Evolutionary conservation across 805 yeast genomes (phyloP).

Genomic region (Kodamaea nitidulidarum): DNA sequence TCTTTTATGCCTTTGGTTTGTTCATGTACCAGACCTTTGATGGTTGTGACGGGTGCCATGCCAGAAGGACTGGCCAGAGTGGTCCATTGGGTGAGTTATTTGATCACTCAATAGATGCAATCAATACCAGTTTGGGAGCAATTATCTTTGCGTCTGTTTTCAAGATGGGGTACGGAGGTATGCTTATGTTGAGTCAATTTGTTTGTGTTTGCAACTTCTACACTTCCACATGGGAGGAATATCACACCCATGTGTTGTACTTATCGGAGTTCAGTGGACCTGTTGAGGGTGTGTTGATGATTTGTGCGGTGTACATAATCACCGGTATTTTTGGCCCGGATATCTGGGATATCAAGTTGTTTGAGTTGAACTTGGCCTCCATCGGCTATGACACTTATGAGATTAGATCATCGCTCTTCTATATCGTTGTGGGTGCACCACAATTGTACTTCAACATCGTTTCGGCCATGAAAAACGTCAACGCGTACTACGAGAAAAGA

Average conservation of each 20-base stretch:
- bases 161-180: slow-evolving; percentile 67
- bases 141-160: slow-evolving; percentile 72
- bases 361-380: slow-evolving; percentile 36
- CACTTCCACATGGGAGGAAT: slow-evolving; percentile 93
- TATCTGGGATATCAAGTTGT: slow-evolving; percentile 53
- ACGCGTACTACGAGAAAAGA: slow-evolving; percentile 38
- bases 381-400: slow-evolving; percentile 25
- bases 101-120: slow-evolving; percentile 77
- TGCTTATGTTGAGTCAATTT: slow-evolving; percentile 60
- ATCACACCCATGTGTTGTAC: slow-evolving; percentile 78
- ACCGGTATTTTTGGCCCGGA: slow-evolving; percentile 72
- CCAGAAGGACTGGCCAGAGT: slow-evolving; percentile 90
- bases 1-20: slow-evolving; percentile 72
- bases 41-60: slow-evolving; percentile 95
- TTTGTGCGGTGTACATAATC: slow-evolving; percentile 48
- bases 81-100: slow-evolving; percentile 94
- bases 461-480: slow-evolving; percentile 63
- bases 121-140: slow-evolving; percentile 76
- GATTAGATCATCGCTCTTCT: slow-evolving; percentile 41
- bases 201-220: slow-evolving; percentile 79
- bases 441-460: slow-evolving; percentile 61
- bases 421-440: slow-evolving; percentile 48
- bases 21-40: slow-evolving; percentile 93
- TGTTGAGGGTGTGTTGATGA: slow-evolving; percentile 82
- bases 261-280: slow-evolving; percentile 86